These are phyloP conservation scores for Trypanosoma grayi DNA, from an alignment of 208 protist species.

Conservation along the genomic window DNA sequence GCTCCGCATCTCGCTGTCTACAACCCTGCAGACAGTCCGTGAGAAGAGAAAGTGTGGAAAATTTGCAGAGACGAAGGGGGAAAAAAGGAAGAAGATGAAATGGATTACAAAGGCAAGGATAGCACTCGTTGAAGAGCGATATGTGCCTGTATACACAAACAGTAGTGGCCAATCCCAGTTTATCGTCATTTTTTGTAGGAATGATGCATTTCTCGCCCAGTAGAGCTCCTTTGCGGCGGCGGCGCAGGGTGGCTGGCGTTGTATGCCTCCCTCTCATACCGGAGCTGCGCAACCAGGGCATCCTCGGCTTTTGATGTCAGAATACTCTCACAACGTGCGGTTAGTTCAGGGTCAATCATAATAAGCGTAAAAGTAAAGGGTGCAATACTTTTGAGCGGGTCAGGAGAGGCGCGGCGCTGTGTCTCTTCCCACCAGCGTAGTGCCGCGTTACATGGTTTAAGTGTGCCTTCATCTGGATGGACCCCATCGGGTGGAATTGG, in stretches of 20 bases:
- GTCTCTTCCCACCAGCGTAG: constrained; percentile 40
- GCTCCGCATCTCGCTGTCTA: constrained; percentile 34
- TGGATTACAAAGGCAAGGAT: neutral
- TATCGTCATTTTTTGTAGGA: neutral
- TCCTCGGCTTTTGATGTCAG: constrained; percentile 29
- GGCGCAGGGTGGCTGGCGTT: neutral
- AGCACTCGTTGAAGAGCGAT: neutral
- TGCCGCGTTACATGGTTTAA: constrained; percentile 8
- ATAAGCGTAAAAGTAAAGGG: constrained; percentile 54
- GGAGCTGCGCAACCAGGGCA: constrained; percentile 32
- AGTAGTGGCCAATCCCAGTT: too few relatives aligned
- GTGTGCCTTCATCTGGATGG: constrained; percentile 7
- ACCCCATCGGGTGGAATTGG: neutral
- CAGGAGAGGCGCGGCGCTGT: neutral
- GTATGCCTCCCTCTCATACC: constrained; percentile 22
- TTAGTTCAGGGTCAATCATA: constrained; percentile 31
- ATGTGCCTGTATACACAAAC: too few relatives aligned
- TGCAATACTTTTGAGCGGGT: constrained; percentile 3
- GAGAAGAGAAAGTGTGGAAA: neutral
- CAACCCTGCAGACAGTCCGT: neutral
- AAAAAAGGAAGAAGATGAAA: constrained; percentile 12
- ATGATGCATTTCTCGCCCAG: neutral
- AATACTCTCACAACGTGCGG: constrained; percentile 29
- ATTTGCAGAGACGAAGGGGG: neutral
- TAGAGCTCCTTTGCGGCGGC: neutral